phyloP scores from a whole-genome alignment of 2,329 filamentous ascomycete species.

The Atkinsonella texensis region DNA sequence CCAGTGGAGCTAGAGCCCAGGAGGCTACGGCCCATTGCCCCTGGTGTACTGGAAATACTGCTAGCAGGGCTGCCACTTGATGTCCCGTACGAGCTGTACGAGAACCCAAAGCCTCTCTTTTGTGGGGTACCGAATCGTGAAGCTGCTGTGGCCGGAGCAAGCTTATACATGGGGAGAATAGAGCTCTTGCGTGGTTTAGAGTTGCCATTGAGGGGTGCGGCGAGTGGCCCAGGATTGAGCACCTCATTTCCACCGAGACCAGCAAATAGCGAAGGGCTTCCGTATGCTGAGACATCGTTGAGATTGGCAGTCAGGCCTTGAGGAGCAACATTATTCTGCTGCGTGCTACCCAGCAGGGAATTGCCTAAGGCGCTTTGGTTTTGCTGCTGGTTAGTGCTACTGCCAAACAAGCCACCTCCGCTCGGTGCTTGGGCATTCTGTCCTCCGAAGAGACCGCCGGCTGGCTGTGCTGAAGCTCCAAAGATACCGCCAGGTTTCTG shows the following conservation, averaged over 20 bases:
- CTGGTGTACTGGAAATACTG: conserved; percentile 53
- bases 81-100: conserved; percentile 82
- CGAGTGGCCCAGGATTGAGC: conserved; percentile 74
- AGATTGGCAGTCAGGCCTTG: conserved; percentile 67
- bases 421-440: conserved; percentile 33
- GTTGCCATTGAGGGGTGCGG: conserved; percentile 72
- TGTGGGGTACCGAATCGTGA: conserved; percentile 74
- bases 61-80: conserved; percentile 59
- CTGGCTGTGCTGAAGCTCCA: conserved; percentile 31
- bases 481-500: conserved; percentile 39
- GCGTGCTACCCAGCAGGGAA: conserved; percentile 48
- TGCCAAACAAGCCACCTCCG: conserved; percentile 32
- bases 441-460: conserved; percentile 43
- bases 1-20: conserved; percentile 54
- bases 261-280: conserved; percentile 74
- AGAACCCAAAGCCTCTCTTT: conserved; percentile 81
- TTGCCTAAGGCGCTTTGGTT: conserved; percentile 31
- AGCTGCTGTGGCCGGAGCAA: conserved; percentile 62
- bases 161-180: conserved; percentile 75
- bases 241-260: conserved; percentile 51
- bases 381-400: conserved; percentile 35
- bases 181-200: conserved; percentile 65
- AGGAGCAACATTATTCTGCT: conserved; percentile 36
- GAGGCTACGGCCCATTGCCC: conserved; percentile 53
- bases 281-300: conserved; percentile 77